phyloP scores from a whole-genome alignment of 1,284 basidiomycete species.

The Pseudozyma thailandica region DNA sequence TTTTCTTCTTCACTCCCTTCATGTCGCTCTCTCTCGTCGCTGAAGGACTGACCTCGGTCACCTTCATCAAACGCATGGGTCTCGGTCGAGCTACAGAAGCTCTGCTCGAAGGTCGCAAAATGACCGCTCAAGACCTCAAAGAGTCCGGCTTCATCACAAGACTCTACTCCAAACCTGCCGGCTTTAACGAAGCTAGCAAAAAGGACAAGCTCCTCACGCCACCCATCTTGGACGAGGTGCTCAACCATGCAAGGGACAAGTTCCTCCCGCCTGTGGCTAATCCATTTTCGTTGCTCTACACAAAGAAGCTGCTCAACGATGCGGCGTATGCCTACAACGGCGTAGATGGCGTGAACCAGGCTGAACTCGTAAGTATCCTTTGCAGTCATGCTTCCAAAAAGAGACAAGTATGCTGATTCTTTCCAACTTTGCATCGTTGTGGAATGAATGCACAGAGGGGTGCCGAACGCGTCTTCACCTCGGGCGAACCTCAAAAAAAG shows the following conservation, averaged over 20 bases:
- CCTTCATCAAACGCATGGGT: conserved; percentile 48
- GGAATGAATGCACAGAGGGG: conserved; percentile 23
- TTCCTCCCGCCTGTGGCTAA: conserved; percentile 44
- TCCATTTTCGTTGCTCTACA: conserved; percentile 50
- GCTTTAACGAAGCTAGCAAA: conserved; percentile 5
- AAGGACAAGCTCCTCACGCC: conserved; percentile 32
- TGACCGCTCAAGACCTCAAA: conserved; percentile 42
- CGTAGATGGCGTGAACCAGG: conserved; percentile 43
- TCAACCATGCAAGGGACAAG: conserved; percentile 29
- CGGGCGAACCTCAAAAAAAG: conserved; percentile 38
- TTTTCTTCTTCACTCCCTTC: conserved; percentile 56
- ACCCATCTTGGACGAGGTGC: conserved; percentile 43
- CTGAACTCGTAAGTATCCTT: conserved; percentile 45
- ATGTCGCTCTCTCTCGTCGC: conserved; percentile 50
- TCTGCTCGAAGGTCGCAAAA: conserved; percentile 45
- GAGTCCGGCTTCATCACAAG: conserved; percentile 52
- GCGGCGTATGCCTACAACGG: conserved; percentile 44
- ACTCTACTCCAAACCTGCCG: conserved; percentile 33
- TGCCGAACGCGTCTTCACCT: conserved; percentile 48
- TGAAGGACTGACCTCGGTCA: conserved; percentile 46
- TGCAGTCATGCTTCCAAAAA: not conserved
- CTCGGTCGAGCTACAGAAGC: conserved; percentile 52
- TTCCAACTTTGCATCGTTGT: too few relatives aligned
- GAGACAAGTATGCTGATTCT: not conserved
- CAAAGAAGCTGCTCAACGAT: conserved; percentile 48